Evolutionary conservation across 495 filamentous ascomycete genomes (phyloP), one percentile per base, ranked within the genome.

Genomic region (Xeromyces bisporus): DNA sequence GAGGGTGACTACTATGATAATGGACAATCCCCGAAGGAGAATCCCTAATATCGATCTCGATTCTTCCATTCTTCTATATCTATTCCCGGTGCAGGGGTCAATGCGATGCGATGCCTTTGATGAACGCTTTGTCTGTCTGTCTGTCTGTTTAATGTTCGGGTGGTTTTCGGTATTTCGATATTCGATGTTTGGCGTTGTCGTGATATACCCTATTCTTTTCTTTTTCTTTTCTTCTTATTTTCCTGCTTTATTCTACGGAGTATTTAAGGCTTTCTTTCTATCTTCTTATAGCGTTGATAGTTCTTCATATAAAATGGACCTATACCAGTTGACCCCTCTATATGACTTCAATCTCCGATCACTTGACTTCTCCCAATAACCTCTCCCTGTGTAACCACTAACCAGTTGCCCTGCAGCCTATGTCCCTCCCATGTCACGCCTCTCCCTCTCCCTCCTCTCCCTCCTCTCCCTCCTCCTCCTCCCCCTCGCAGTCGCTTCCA

Each of bases 401-500:
- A 6, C n/a, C 23, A 7, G 23, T 24, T n/a, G 7, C n/a, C n/a
- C n/a, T n/a, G n/a, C n/a, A 29, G 13, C 25, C 15, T 23, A 20
- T 16, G 39, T 48, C 46, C 54, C 67, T 67, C 20, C 20, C 20
- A 21, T 21, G 20, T 21, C 20, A 21, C 4, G 5, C 60, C 70
- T 55, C 50, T 58, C 71, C 37, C 72, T 61, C 46, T 50, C 52
- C 44, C 51, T 73, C 37, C 62, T 80, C 37, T 64, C 67, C 62
- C 60, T 67, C 62, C 56, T 58, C 44, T 60, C 80, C 49, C 53
- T 62, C 46, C 44, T 80, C 29, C 66, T 92, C 28, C 39, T 84
- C 27, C 75, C 79, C n/a, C 49, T 85, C 32, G 70, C 77, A 32
- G 39, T 87, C 34, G 50, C 70, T 34, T 64, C 65, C 38, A 83